phyloP scores from a whole-genome alignment of 768 basidiomycete species.

The Austroboletus festivus region DNA sequence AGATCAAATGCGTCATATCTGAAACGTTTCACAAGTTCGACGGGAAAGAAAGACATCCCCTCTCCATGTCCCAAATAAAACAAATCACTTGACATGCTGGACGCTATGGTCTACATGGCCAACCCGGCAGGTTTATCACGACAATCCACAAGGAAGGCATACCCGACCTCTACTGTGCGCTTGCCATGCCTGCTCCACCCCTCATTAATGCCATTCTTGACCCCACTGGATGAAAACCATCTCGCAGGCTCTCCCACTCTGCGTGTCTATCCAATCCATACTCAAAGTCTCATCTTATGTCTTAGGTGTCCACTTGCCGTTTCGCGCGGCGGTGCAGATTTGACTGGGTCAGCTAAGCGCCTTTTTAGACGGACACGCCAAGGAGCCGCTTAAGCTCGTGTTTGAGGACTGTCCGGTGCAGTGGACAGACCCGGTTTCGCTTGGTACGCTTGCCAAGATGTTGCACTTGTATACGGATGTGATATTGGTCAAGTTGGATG shows the following conservation, averaged over 20 bases:
- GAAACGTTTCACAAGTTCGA: constrained; percentile 65
- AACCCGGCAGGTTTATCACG: constrained; percentile 65
- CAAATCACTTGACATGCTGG: constrained; percentile 96
- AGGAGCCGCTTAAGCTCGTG: constrained; percentile 39
- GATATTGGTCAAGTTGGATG: constrained; percentile 22
- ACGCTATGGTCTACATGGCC: constrained; percentile 69
- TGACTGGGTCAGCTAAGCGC: constrained; percentile 32
- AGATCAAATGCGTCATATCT: constrained; percentile 88
- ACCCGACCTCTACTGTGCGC: constrained; percentile 50
- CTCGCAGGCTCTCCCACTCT: constrained; percentile 44
- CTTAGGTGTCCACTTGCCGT: constrained; percentile 41
- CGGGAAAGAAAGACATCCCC: constrained; percentile 39
- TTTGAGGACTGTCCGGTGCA: constrained; percentile 48
- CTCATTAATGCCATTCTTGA: constrained; percentile 53
- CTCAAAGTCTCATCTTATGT: constrained; percentile 42
- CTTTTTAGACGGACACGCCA: constrained; percentile 42
- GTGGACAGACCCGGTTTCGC: constrained; percentile 22
- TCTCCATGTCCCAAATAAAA: constrained; percentile 79
- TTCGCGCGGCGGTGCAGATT: constrained; percentile 36
- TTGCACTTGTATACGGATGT: constrained; percentile 34
- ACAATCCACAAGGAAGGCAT: constrained; percentile 67
- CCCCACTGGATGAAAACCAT: constrained; percentile 28
- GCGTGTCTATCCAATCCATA: too few relatives aligned
- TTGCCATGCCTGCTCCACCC: constrained; percentile 48
- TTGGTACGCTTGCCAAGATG: constrained; percentile 19